Evolutionary conservation across 768 basidiomycete species (phyloP).

Genomic region (Artomyces pyxidatus): DNA sequence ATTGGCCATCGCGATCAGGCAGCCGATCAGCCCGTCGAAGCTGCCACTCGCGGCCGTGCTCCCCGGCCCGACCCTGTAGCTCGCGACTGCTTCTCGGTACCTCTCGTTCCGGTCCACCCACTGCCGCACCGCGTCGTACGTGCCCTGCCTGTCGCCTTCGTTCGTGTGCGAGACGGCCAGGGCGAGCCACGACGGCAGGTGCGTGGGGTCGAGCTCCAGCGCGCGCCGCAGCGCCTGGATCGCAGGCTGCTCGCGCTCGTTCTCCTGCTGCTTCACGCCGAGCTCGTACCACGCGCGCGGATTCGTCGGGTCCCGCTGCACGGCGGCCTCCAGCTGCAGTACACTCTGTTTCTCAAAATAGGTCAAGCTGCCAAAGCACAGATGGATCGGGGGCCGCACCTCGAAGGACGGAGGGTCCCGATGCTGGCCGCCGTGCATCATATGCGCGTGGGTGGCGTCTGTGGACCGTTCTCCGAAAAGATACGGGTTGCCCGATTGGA

Average conservation of each 20-base stretch:
- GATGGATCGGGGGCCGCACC: conserved; percentile 24
- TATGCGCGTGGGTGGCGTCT: conserved; percentile 27
- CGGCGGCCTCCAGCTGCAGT: conserved; percentile 82
- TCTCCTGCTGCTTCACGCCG: conserved; percentile 96
- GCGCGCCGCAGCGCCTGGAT: conserved; percentile 78
- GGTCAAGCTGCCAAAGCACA: conserved; percentile 3
- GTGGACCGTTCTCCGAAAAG: conserved; percentile 45
- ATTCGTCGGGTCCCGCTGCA: conserved; percentile 67
- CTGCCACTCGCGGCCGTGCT: conserved; percentile 29
- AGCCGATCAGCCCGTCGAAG: conserved; percentile 55
- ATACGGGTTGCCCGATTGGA: conserved; percentile 77
- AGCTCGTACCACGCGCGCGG: conserved; percentile 83
- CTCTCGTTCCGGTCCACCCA: conserved; percentile 69
- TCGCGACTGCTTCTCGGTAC: conserved; percentile 40
- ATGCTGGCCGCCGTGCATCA: conserved; percentile 23
- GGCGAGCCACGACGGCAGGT: conserved; percentile 82
- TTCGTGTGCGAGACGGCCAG: conserved; percentile 89
- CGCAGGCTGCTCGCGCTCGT: conserved; percentile 89
- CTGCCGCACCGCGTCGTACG: conserved; percentile 71
- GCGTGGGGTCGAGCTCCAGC: conserved; percentile 69
- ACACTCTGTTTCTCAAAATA: conserved; percentile 50
- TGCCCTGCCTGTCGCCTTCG: conserved; percentile 66
- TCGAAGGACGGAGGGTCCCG: conserved; percentile 25
- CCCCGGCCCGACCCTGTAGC: conserved; percentile 23
- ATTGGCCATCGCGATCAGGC: conserved; percentile 75